Base-by-base conservation (phyloP, 108 stramenopile genomes). In the Skeletonema menzelii region DNA sequence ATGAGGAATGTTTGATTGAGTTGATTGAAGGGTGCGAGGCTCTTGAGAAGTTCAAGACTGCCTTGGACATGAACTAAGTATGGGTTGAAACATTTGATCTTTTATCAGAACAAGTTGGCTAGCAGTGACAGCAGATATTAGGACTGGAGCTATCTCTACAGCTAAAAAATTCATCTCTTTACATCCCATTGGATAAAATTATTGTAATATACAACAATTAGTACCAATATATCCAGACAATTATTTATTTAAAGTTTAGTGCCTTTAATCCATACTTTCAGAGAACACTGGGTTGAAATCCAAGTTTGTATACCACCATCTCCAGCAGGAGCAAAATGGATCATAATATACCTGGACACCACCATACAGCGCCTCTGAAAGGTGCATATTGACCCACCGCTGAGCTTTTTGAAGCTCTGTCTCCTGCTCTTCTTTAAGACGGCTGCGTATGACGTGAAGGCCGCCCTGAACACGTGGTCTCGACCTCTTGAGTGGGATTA, bases 281-380 rank as follows among this genome's bases (percentile, higher is more conserved):
- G 46, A 49, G 61, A 85, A 90, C 10, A 93, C 82, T 30, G 78
- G 70, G 65, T 85, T 55, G 55, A 93, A 82, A 38, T 85, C 66
- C 19, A 72, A 65, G 63, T 87, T 66, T 2, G 82, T 88, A 66
- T 90, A 92, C 94, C 94, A 95, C 60, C 88, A 73, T 44, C 77
- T 73, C 94, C 94, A 95, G 28, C 69, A 47, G n/a, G 59, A 59
- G 56, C 73, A 67, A 64, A 95, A 80, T 49, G 94, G 88, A 63
- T 95, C 94, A 73, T 77, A 92, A 61, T 89, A 92, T 0, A 88
- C 86, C 38, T 95, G 87, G 10, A 89, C 84, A 11, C 86, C 76
- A 38, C 86, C 86, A 31, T 86, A 68, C 40, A 89, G 4, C 13
- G 68, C 44, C 34, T 63, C 56, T 12, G 40, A 27, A 27, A 76